A percentile compares a stretch with the other conserved stretches of the same genome.
phyloP scores from a whole-genome alignment of 2,329 filamentous ascomycete genomes.

The Amylocarpus encephaloides region DNA sequence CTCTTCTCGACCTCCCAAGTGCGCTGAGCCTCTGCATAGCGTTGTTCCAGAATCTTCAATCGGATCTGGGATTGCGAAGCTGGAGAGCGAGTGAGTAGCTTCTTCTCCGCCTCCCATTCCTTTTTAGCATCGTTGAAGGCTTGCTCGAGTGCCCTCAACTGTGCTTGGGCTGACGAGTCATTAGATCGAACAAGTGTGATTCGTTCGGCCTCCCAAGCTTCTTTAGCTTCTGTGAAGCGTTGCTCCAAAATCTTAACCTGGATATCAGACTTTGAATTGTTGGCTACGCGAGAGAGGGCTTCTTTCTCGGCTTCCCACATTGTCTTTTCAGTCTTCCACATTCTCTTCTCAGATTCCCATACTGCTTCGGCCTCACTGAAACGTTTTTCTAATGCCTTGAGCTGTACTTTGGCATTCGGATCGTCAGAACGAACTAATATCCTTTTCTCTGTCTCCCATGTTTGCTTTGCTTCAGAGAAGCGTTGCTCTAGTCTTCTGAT shows the following conservation, averaged over 20 bases:
- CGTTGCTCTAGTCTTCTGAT: not conserved
- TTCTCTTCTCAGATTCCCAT: too few relatives aligned
- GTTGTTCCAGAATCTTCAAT: not conserved
- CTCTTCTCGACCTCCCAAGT: conserved; percentile 1
- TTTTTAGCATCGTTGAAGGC: conserved; percentile 36
- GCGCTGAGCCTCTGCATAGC: not conserved
- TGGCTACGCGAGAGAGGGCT: too few relatives aligned
- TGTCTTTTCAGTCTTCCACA: too few relatives aligned
- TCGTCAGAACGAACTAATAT: not conserved
- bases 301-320: too few relatives aligned
- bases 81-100: conserved; percentile 28
- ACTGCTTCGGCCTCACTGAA: too few relatives aligned
- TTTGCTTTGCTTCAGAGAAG: not conserved
- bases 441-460: not conserved
- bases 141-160: conserved; percentile 30
- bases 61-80: not conserved
- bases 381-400: too few relatives aligned
- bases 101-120: conserved; percentile 39
- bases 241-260: too few relatives aligned
- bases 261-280: too few relatives aligned
- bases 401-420: too few relatives aligned
- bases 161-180: conserved; percentile 15
- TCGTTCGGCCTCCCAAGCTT: too few relatives aligned
- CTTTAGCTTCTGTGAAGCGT: too few relatives aligned
- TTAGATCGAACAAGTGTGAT: conserved; percentile 10